Percentiles rank a stretch among this genome's conserved stretches.
These are phyloP conservation scores for Hymenoscyphus linearis DNA, from an alignment of 2,329 filamentous ascomycete species.

Conservation along the genomic window DNA sequence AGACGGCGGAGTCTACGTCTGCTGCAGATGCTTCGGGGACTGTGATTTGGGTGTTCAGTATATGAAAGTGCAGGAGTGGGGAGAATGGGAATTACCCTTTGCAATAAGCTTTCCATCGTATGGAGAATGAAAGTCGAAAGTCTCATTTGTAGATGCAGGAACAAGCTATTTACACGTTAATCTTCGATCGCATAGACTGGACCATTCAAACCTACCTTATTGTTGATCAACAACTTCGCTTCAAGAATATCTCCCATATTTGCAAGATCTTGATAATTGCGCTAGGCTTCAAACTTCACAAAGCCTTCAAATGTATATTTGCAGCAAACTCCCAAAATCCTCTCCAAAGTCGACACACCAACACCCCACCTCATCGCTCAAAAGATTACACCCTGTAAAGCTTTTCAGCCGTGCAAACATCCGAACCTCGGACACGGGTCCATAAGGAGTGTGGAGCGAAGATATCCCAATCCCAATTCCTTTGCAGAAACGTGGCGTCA, in stretches of 20 bases:
- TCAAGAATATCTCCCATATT: slow-evolving; percentile 9
- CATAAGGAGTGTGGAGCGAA: neutral
- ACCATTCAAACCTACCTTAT: slow-evolving; percentile 34
- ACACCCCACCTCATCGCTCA: neutral
- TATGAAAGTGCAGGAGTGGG: neutral
- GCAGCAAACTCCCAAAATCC: neutral
- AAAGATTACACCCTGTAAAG: neutral
- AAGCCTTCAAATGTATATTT: neutral
- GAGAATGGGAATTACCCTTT: slow-evolving; percentile 18
- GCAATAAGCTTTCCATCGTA: slow-evolving; percentile 30
- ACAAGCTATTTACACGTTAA: neutral
- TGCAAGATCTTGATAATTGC: neutral
- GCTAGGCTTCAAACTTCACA: neutral
- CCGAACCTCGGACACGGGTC: neutral
- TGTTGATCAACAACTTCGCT: slow-evolving; percentile 43
- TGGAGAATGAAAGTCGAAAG: slow-evolving; percentile 3
- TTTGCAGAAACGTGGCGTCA: neutral
- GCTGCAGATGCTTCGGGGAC: slow-evolving; percentile 41
- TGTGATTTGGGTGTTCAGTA: slow-evolving; percentile 11
- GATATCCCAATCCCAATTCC: too few relatives aligned
- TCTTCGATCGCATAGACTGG: too few relatives aligned
- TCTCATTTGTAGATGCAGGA: slow-evolving; percentile 1
- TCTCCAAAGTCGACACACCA: neutral
- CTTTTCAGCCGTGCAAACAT: neutral
- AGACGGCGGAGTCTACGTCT: slow-evolving; percentile 35